A percentile compares a stretch with the other conserved stretches of the same genome.
Conservation (phyloP, 805 yeast genomes). For the Sungouiella blattae region DNA sequence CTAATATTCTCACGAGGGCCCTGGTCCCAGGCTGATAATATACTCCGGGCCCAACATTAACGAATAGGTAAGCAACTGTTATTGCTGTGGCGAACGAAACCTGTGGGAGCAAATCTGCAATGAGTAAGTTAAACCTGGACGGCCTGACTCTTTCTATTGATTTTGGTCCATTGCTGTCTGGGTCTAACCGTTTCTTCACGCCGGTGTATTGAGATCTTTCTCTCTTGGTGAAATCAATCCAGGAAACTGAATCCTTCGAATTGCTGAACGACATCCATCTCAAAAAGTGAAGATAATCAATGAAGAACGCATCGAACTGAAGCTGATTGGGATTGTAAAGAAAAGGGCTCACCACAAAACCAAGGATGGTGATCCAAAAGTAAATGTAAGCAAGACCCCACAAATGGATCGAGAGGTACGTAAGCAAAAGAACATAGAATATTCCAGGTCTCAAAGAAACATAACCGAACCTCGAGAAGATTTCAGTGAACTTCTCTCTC, state of each 20-base stretch:
- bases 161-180: constrained; percentile 33
- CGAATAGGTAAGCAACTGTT: constrained; percentile 47
- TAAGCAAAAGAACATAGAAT: constrained; percentile 8
- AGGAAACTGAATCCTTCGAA: constrained; percentile 4
- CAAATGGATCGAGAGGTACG: constrained; percentile 45
- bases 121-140: constrained; percentile 40
- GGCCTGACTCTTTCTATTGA: constrained; percentile 48
- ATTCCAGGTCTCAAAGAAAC: constrained; percentile 75
- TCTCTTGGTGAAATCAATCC: constrained; percentile 11
- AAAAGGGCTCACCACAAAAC: constrained; percentile 89
- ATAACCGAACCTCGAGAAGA: constrained; percentile 76
- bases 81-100: constrained; percentile 31
- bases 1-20: constrained; percentile 39
- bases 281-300: constrained; percentile 92
- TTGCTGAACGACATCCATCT: constrained; percentile 58
- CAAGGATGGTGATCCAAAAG: constrained; percentile 94
- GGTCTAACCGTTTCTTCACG: constrained; percentile 7
- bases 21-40: constrained; percentile 34
- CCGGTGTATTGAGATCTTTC: constrained; percentile 15
- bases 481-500: constrained; percentile 69
- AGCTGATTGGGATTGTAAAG: constrained; percentile 97
- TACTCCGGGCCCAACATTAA: constrained; percentile 51
- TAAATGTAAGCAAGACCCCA: constrained; percentile 94
- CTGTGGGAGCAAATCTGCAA: constrained; percentile 40
- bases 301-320: constrained; percentile 91